phyloP scores from a whole-genome alignment of 495 filamentous ascomycete species.

The Trichocladium uniseriatum region DNA sequence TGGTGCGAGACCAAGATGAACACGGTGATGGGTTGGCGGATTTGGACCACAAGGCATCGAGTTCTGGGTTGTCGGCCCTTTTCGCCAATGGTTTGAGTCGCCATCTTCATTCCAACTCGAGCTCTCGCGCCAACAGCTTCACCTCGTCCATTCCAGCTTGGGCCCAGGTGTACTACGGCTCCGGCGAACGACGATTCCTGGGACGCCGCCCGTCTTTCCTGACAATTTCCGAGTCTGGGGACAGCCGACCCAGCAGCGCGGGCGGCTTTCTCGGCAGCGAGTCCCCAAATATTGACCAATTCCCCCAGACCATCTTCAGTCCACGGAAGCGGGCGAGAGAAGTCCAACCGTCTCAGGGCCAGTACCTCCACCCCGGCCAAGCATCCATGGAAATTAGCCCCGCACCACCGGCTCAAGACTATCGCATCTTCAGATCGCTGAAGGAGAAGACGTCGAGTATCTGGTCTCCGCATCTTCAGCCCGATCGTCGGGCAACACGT shows the following conservation, averaged over 20 bases:
- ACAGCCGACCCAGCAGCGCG: slow-evolving; percentile 34
- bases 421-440: slow-evolving; percentile 20
- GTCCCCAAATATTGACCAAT: slow-evolving; percentile 40
- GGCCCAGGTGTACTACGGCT: slow-evolving; percentile 52
- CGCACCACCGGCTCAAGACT: slow-evolving; percentile 16
- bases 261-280: slow-evolving; percentile 23
- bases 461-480: slow-evolving; percentile 69
- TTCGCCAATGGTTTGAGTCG: slow-evolving; percentile 36
- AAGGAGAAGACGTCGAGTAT: slow-evolving; percentile 45
- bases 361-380: slow-evolving; percentile 17
- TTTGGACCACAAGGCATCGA: slow-evolving; percentile 39
- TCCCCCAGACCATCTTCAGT: slow-evolving; percentile 41
- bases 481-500: slow-evolving; percentile 48
- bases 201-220: slow-evolving; percentile 30
- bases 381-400: slow-evolving; percentile 28
- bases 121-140: slow-evolving; percentile 46
- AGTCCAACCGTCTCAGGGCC: slow-evolving; percentile 10
- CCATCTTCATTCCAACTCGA: slow-evolving; percentile 39
- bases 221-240: slow-evolving; percentile 30
- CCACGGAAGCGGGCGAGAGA: slow-evolving; percentile 42
- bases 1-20: slow-evolving; percentile 44
- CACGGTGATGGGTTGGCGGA: slow-evolving; percentile 47
- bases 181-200: slow-evolving; percentile 41
- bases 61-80: slow-evolving; percentile 33
- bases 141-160: slow-evolving; percentile 54